phyloP scores from a whole-genome alignment of 768 basidiomycete species.

The Russula brevipes region DNA sequence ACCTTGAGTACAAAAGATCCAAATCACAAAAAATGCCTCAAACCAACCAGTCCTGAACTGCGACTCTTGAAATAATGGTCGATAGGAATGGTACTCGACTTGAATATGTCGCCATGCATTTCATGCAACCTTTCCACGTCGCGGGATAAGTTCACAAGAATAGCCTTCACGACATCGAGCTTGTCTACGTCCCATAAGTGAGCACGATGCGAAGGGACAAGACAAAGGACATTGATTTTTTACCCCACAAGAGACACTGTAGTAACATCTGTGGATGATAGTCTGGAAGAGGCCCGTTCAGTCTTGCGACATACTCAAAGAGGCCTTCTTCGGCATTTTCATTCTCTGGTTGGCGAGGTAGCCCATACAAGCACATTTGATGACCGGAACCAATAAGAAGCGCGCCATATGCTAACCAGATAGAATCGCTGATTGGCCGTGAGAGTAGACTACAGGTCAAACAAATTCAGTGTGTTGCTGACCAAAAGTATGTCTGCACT shows the following conservation, averaged over 20 bases:
- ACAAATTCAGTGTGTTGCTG: not conserved
- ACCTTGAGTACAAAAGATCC: not conserved
- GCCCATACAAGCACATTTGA: conserved; percentile 76
- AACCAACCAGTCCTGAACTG: conserved; percentile 25
- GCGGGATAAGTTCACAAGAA: conserved; percentile 63
- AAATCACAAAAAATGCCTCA: not conserved
- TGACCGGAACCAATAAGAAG: conserved; percentile 79
- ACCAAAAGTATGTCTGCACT: conserved; percentile 26
- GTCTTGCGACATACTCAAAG: conserved; percentile 75
- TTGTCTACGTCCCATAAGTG: conserved; percentile 50
- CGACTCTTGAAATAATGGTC: conserved; percentile 50
- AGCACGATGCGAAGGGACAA: not conserved
- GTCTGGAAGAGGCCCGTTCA: conserved; percentile 83
- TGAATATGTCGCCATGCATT: conserved; percentile 21
- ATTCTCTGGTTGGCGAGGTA: conserved; percentile 31
- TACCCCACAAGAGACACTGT: conserved; percentile 92
- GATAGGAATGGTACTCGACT: conserved; percentile 50
- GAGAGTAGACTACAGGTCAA: conserved; percentile 45
- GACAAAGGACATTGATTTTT: conserved; percentile 27
- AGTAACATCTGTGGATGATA: conserved; percentile 92
- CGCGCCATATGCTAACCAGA: conserved; percentile 83
- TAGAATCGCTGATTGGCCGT: conserved; percentile 79
- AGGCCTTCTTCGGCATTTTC: conserved; percentile 43
- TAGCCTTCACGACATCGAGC: conserved; percentile 75
- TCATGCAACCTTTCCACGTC: conserved; percentile 35